A percentile compares a stretch with the other conserved stretches of the same genome.
Evolutionary conservation across 177 flowering plant genomes (phyloP).

Genomic region (Vitis hybrid): DNA sequence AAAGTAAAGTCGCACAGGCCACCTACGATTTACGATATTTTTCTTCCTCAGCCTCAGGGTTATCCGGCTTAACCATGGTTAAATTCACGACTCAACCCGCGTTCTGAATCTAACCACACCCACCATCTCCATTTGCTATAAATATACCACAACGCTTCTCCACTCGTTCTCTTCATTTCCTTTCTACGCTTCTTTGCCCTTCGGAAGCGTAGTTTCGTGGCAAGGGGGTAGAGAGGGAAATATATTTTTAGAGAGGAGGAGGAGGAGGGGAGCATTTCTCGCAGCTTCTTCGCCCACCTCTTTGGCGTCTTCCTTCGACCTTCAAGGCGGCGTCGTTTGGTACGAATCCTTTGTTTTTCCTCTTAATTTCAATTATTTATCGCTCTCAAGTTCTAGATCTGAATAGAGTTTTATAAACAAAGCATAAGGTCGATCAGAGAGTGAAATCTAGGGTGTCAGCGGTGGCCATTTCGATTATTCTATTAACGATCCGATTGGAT

Average conservation of each 20-base stretch:
- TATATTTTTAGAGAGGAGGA: neutral
- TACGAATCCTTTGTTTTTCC: neutral
- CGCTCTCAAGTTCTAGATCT: neutral
- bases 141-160: neutral
- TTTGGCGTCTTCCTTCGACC: no score
- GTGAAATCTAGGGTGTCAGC: no score
- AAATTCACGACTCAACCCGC: neutral
- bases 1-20: neutral
- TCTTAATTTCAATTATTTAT: neutral
- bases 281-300: neutral
- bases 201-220: conserved; percentile 14
- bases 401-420: neutral
- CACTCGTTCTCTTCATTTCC: neutral
- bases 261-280: neutral
- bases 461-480: no score
- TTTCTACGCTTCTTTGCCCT: conserved; percentile 17
- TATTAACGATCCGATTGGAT: no score
- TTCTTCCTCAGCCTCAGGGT: neutral
- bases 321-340: neutral
- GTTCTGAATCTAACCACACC: neutral
- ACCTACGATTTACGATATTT: neutral
- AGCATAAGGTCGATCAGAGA: no score
- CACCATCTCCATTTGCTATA: conserved; percentile 2
- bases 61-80: conserved; percentile 1
- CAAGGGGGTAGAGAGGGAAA: neutral